Evolutionary conservation across 192 early-diverging fungal species (phyloP), one percentile per base, ranked within the genome.

Genomic region (Coemansia javaensis): DNA sequence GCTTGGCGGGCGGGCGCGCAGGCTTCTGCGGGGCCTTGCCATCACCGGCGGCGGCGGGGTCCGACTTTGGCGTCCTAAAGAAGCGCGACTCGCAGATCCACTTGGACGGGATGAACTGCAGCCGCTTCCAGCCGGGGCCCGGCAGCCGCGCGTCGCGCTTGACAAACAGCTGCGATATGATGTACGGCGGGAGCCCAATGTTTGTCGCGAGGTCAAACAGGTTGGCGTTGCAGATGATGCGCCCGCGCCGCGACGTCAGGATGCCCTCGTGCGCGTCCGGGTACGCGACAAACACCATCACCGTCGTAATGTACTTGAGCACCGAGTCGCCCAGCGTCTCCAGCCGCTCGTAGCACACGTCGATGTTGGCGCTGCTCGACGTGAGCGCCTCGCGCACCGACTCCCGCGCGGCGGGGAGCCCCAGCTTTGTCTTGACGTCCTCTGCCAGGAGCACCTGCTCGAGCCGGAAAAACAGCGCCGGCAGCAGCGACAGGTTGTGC

Each of bases 281-380:
- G 41, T 85, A 79, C 16, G 77, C 50, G 32, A 86, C 87, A 62
- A 86, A 97, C 25, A 93, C 64, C 49, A 84, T 81, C 20, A 88
- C 72, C 0, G 84, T 84, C 3, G 79, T 66, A 2, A 85, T 64
- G 40, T 87, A 78, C 56, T 97, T 97, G 17, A 97, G 74, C 31
- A 91, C 86, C 18, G 91, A 84, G 53, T 97, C 93, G 7, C 94
- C 94, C 13, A 94, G 70, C 5, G 85, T 83, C 70, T 97, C 92
- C 0, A 92, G 63, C 0, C 94, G 86, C 64, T 97, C 90, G 56
- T 97, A 94, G 56, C 88, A 81, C 45, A 74, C 75, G 22, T 79
- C 78, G 48, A 80, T 66, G 49, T 60, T 80, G 3, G 91, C 75
- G 7, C 82, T 80, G 12, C 88, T 76, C 1, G 88, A 68, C 0